phyloP scores from a whole-genome alignment of 176 grass and related monocot species.

The Triticum dicoccoides region DNA sequence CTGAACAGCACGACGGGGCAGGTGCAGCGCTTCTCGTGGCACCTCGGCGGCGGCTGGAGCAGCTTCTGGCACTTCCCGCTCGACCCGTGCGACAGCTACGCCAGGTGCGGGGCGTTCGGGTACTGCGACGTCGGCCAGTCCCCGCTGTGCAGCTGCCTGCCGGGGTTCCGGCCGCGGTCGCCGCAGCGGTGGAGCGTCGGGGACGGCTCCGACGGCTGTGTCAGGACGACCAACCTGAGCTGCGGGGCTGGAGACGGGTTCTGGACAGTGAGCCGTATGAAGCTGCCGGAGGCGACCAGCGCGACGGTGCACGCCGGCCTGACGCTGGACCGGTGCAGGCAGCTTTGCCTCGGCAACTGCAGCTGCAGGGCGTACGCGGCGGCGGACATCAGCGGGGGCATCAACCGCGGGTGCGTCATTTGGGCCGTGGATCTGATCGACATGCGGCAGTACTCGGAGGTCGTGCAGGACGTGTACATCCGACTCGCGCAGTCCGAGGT shows the following conservation, averaged over 20 bases:
- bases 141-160: slow-evolving; percentile 30
- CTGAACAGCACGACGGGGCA: background rate
- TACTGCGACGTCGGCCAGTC: slow-evolving; percentile 28
- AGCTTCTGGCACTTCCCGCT: slow-evolving; percentile 43
- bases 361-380: no score
- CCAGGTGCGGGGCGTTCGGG: slow-evolving; percentile 38
- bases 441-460: background rate
- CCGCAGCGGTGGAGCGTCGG: slow-evolving; percentile 36
- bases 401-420: background rate
- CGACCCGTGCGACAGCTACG: slow-evolving; percentile 40
- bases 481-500: slow-evolving; percentile 49
- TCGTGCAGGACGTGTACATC: slow-evolving; percentile 38
- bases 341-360: no score
- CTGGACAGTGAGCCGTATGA: no score
- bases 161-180: slow-evolving; percentile 43
- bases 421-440: slow-evolving; percentile 10
- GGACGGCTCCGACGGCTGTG: slow-evolving; percentile 31
- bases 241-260: background rate
- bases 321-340: no score
- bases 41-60: background rate
- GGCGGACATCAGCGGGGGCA: no score
- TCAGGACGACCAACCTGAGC: slow-evolving; percentile 15
- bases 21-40: slow-evolving; percentile 22
- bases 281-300: no score
- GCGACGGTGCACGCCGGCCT: no score